Conservation (phyloP, 164 flowering plant species). For the Nymphaea thermarum region DNA sequence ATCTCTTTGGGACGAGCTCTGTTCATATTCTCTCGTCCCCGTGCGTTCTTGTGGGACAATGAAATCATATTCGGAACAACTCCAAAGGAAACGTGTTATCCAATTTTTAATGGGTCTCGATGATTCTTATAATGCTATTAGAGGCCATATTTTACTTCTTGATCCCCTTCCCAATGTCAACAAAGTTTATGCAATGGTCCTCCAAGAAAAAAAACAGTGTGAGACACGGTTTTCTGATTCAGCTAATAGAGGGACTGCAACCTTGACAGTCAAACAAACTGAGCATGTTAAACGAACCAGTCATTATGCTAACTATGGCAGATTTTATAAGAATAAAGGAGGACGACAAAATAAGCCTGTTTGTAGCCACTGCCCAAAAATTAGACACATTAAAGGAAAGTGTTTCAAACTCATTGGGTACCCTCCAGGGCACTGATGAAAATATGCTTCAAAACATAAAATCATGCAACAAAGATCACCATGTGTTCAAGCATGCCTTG, state of each 20-base stretch:
- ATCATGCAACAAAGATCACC: too few species aligned
- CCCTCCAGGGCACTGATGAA: too few species aligned
- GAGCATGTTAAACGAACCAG: too few species aligned
- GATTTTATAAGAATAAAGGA: too few species aligned
- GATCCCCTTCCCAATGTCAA: not conserved
- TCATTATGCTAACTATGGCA: too few species aligned
- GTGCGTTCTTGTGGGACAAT: not conserved
- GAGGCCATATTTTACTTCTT: not conserved
- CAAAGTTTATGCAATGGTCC: constrained; percentile 1
- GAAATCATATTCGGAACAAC: not conserved
- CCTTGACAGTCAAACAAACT: too few species aligned
- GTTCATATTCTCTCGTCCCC: not conserved
- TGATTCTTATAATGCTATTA: not conserved
- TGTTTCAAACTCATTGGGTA: too few species aligned
- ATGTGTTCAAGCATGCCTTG: too few species aligned
- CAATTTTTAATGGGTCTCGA: not conserved
- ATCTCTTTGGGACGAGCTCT: not conserved
- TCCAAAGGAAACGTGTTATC: not conserved
- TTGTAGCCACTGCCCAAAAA: not conserved
- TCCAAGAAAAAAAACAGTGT: constrained; percentile 1
- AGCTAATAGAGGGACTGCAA: too few species aligned
- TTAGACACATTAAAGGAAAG: too few species aligned
- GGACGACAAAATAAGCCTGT: not conserved
- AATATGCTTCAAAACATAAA: too few species aligned
- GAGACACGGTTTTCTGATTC: not conserved